Evolutionary conservation across 768 basidiomycete species (phyloP).

Genomic region (Podaxis sp.): DNA sequence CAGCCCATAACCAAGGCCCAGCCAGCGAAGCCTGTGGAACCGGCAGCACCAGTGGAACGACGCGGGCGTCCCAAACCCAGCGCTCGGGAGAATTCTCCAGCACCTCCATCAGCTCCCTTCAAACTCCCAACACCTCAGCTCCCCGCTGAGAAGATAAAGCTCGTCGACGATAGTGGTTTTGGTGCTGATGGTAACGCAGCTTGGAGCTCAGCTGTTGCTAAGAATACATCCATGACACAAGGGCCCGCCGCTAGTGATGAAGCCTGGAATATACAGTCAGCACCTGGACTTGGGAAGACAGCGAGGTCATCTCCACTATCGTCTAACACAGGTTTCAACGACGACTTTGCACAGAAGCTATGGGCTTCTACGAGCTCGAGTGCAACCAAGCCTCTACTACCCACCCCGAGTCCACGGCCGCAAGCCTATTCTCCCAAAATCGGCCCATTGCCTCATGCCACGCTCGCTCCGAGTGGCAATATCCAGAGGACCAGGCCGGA

Average conservation of each 20-base stretch:
- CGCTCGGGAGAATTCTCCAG: not conserved
- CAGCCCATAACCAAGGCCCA: constrained; percentile 21
- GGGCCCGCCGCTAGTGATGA: constrained; percentile 26
- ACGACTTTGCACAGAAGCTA: constrained; percentile 61
- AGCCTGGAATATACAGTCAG: constrained; percentile 39
- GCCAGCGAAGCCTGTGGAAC: not conserved
- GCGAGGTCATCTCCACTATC: constrained; percentile 6
- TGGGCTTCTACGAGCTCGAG: constrained; percentile 48
- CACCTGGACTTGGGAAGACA: constrained; percentile 5
- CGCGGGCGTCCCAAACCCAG: constrained; percentile 10
- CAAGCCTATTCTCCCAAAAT: constrained; percentile 21
- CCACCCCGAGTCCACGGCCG: constrained; percentile 22
- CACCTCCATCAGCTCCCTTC: not conserved
- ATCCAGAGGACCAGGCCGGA: constrained; percentile 11
- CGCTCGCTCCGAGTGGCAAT: constrained; percentile 11
- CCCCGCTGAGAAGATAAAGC: constrained; percentile 21
- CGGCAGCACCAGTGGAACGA: not conserved
- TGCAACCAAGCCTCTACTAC: constrained; percentile 21
- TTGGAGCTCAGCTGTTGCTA: constrained; percentile 11
- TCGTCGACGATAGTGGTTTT: constrained; percentile 39
- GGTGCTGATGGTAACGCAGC: constrained; percentile 25
- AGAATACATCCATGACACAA: not conserved
- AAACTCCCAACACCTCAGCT: constrained; percentile 2
- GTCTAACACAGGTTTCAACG: constrained; percentile 53
- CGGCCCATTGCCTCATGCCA: constrained; percentile 17